Evolutionary conservation across 2,329 filamentous ascomycete species (phyloP).

Genomic region (Colletotrichum sidae): DNA sequence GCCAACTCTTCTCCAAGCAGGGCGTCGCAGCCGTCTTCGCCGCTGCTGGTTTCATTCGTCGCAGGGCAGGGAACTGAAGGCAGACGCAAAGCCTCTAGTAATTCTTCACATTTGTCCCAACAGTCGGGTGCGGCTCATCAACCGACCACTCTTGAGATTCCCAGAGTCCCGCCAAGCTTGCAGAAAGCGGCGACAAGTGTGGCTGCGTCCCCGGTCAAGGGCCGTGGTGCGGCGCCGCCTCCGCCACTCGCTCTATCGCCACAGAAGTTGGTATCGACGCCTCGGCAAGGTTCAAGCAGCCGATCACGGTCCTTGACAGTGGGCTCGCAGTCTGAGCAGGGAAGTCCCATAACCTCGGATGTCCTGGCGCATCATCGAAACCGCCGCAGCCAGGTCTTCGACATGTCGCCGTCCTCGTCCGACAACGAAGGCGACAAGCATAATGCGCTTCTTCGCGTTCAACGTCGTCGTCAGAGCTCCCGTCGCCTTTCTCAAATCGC

Average conservation of each 20-base stretch:
- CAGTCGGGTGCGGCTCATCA: constrained; percentile 78
- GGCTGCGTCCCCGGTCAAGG: constrained; percentile 68
- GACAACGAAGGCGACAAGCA: constrained; percentile 96
- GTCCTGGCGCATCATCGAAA: constrained; percentile 84
- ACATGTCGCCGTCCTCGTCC: constrained; percentile 96
- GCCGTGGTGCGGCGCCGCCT: constrained; percentile 61
- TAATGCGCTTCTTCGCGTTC: constrained; percentile 90
- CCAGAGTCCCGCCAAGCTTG: constrained; percentile 69
- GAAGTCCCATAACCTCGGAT: constrained; percentile 77
- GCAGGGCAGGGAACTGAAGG: constrained; percentile 82
- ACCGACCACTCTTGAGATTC: constrained; percentile 77
- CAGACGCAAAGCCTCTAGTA: constrained; percentile 91
- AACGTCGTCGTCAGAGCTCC: constrained; percentile 95
- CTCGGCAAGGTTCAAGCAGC: constrained; percentile 72
- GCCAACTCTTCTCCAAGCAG: constrained; percentile 89
- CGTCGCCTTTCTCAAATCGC: constrained; percentile 92
- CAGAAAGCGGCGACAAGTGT: constrained; percentile 69
- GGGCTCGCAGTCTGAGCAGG: constrained; percentile 95
- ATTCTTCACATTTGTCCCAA: constrained; percentile 85
- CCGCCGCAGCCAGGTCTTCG: constrained; percentile 92
- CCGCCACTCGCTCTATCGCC: constrained; percentile 68
- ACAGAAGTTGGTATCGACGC: constrained; percentile 71
- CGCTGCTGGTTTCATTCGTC: constrained; percentile 95
- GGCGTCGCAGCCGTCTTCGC: constrained; percentile 75
- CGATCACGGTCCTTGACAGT: constrained; percentile 91